phyloP scores from a whole-genome alignment of 148 eudicot genomes.

The Silene conica region DNA sequence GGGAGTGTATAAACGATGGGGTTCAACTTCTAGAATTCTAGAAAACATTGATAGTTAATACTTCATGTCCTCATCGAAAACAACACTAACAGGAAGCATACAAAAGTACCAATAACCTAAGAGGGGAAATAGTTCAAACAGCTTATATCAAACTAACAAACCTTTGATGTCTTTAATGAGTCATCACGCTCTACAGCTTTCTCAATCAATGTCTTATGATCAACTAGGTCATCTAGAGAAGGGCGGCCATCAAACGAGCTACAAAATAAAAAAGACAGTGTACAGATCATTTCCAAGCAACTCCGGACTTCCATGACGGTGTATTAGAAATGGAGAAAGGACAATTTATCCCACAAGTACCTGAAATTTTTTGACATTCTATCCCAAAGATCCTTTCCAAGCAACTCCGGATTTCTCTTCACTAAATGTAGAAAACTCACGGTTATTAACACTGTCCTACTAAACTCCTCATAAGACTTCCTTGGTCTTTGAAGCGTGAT shows the following conservation, averaged over 20 bases:
- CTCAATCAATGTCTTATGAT: constrained; percentile 45
- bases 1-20: background rate
- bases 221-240: constrained; percentile 56
- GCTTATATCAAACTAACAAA: constrained; percentile 20
- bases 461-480: constrained; percentile 41
- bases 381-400: constrained; percentile 52
- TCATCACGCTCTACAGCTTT: constrained; percentile 59
- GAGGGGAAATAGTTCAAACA: background rate
- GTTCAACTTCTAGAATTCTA: too few species aligned
- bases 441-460: constrained; percentile 61
- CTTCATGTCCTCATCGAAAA: too few species aligned
- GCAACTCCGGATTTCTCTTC: constrained; percentile 43
- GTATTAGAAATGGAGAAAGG: background rate
- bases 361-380: constrained; percentile 57
- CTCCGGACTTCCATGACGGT: background rate
- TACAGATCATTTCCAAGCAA: background rate
- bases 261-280: constrained; percentile 20
- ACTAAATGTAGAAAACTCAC: constrained; percentile 47
- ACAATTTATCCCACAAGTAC: constrained; percentile 25
- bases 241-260: constrained; percentile 59
- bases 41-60: too few species aligned
- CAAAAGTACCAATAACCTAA: background rate
- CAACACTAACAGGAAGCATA: background rate
- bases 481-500: constrained; percentile 68
- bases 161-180: constrained; percentile 62